Conservation (phyloP, 345 rosid species). For the Aegle marmelos region DNA sequence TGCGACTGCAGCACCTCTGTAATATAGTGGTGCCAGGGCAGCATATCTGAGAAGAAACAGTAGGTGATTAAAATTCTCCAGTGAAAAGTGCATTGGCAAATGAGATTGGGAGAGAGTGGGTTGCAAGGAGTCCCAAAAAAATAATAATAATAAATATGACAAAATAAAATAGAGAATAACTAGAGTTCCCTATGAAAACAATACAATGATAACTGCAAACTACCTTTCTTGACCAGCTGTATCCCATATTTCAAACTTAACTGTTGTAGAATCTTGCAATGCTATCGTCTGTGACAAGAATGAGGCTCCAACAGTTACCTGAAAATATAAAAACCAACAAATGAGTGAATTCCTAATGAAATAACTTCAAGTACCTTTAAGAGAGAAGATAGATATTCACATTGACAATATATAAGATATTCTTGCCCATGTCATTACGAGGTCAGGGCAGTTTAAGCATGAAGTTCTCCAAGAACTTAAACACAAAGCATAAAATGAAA, state of each 20-base stretch:
- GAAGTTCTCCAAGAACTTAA: background rate
- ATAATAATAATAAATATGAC: background rate
- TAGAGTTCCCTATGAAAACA: constrained; percentile 5
- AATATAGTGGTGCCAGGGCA: constrained; percentile 95
- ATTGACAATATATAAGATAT: background rate
- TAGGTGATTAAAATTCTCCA: background rate
- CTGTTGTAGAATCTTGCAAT: constrained; percentile 93
- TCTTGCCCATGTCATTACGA: background rate
- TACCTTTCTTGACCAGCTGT: constrained; percentile 99
- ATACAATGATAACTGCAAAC: background rate
- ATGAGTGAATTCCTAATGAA: background rate
- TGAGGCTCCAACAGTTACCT: constrained; percentile 99
- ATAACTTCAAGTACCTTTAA: background rate
- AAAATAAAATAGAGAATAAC: background rate
- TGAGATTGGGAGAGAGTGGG: background rate
- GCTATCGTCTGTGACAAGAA: constrained; percentile 97
- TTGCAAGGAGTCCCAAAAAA: background rate
- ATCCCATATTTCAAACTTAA: constrained; percentile 99
- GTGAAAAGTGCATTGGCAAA: background rate
- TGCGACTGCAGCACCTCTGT: constrained; percentile 96
- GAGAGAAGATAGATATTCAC: constrained; percentile 3
- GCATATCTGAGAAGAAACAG: constrained; percentile 59
- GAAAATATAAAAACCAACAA: constrained; percentile 25
- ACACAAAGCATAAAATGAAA: background rate
- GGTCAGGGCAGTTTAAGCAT: background rate